These are phyloP conservation scores for Blastomyces gilchristii DNA, from an alignment of 2,329 filamentous ascomycete genomes.

Conservation along the genomic window DNA sequence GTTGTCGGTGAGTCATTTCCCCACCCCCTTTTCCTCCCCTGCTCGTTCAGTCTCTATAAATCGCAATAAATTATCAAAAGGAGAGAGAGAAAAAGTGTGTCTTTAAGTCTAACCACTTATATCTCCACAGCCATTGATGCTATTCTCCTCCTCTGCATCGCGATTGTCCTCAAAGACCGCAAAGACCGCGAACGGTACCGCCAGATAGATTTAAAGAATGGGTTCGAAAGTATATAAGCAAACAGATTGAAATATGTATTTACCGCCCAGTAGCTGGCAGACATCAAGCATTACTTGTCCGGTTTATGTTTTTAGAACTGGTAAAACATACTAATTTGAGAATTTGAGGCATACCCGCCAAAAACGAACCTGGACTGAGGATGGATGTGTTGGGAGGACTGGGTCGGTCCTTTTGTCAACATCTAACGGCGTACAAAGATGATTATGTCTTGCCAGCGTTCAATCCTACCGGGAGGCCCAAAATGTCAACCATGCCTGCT, in stretches of 20 bases:
- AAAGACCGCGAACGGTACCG: conserved; percentile 70
- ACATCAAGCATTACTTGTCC: background rate
- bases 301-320: background rate
- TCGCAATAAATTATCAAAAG: background rate
- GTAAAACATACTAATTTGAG: background rate
- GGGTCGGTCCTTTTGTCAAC: background rate
- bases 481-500: too few relatives aligned
- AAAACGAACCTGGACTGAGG: background rate
- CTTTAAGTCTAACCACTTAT: background rate
- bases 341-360: background rate
- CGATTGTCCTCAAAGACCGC: conserved; percentile 69
- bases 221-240: conserved; percentile 42
- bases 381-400: background rate
- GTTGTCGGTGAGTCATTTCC: conserved; percentile 50
- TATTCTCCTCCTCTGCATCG: conserved; percentile 57
- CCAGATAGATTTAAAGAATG: conserved; percentile 70
- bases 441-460: background rate
- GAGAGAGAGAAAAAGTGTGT: background rate
- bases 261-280: background rate
- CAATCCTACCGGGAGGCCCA: background rate
- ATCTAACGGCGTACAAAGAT: background rate
- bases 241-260: background rate
- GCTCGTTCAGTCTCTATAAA: background rate
- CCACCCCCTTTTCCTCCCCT: background rate
- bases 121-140: conserved; percentile 47